Percentiles rank a stretch among this genome's conserved stretches.
These are phyloP conservation scores for Trichoderma lentiforme DNA, from an alignment of 2,329 filamentous ascomycete species.

Conservation along the genomic window DNA sequence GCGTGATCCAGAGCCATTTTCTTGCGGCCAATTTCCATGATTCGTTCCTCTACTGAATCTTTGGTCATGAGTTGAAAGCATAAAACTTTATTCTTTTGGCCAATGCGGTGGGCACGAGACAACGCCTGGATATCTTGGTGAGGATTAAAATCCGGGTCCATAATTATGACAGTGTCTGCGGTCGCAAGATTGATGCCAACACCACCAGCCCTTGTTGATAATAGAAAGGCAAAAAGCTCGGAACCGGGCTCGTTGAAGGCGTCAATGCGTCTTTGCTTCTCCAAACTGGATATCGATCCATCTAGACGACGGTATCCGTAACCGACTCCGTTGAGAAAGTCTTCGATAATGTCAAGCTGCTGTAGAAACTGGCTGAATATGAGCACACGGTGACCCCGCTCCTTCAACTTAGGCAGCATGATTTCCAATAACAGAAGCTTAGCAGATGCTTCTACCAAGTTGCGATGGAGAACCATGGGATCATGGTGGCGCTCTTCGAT, in stretches of 20 bases:
- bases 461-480: slow-evolving; percentile 63
- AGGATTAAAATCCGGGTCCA: slow-evolving; percentile 96
- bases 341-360: slow-evolving; percentile 86
- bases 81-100: slow-evolving; percentile 91
- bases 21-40: slow-evolving; percentile 90
- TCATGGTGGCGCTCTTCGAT: slow-evolving; percentile 79
- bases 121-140: slow-evolving; percentile 97
- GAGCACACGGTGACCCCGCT: slow-evolving; percentile 83
- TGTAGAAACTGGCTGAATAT: slow-evolving; percentile 95
- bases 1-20: slow-evolving; percentile 96
- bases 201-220: slow-evolving; percentile 91
- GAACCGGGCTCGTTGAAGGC: slow-evolving; percentile 86
- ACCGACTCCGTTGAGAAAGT: slow-evolving; percentile 77
- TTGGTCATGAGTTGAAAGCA: slow-evolving; percentile 94
- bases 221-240: slow-evolving; percentile 79
- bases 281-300: slow-evolving; percentile 72
- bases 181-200: slow-evolving; percentile 97
- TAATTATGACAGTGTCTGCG: slow-evolving; percentile 95
- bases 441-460: slow-evolving; percentile 84
- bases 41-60: slow-evolving; percentile 86
- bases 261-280: slow-evolving; percentile 94
- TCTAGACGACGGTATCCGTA: slow-evolving; percentile 78
- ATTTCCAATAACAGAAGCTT: slow-evolving; percentile 82
- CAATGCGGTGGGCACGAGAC: slow-evolving; percentile 91
- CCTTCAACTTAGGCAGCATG: slow-evolving; percentile 82